A percentile compares a stretch with the other conserved stretches of the same genome.
phyloP scores from a whole-genome alignment of 176 grass and related monocot genomes.

The Oryza glaberrima region DNA sequence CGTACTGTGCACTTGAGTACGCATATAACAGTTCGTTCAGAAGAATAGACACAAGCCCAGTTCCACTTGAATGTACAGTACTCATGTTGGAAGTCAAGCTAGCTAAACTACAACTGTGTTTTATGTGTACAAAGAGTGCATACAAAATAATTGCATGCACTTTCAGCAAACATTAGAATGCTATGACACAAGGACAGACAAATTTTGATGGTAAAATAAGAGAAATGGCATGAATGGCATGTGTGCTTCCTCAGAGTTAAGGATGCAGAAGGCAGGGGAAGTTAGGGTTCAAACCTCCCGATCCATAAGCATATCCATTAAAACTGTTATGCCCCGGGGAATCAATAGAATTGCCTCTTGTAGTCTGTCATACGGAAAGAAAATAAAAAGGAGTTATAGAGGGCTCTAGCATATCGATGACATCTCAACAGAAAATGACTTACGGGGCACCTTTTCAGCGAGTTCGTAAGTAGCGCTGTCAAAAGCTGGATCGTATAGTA shows the following conservation, averaged over 20 bases:
- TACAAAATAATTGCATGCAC: neutral
- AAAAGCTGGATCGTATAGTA: slow-evolving; percentile 99
- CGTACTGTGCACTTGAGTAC: neutral
- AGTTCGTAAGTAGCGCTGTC: slow-evolving; percentile 92
- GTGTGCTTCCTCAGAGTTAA: slow-evolving; percentile 21
- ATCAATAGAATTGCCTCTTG: slow-evolving; percentile 97
- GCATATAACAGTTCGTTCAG: neutral
- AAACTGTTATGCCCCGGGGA: slow-evolving; percentile 94
- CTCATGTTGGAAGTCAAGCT: slow-evolving; percentile 10
- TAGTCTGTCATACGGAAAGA: slow-evolving; percentile 66
- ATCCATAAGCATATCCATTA: slow-evolving; percentile 99
- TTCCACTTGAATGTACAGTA: slow-evolving; percentile 16
- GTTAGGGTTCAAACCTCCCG: slow-evolving; percentile 65
- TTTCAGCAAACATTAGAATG: neutral
- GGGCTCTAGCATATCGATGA: slow-evolving; percentile 11
- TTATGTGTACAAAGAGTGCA: neutral
- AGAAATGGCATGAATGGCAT: slow-evolving; percentile 26
- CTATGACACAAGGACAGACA: neutral
- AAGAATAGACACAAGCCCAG: slow-evolving; percentile 9
- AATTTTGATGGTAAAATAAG: neutral
- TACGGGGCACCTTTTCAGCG: slow-evolving; percentile 84
- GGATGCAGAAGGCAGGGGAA: neutral
- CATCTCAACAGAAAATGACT: slow-evolving; percentile 44
- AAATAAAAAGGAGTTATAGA: slow-evolving; percentile 37
- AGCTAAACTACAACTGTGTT: neutral